Conservation (phyloP, 768 basidiomycete genomes). For the Favolaschia claudopus region DNA sequence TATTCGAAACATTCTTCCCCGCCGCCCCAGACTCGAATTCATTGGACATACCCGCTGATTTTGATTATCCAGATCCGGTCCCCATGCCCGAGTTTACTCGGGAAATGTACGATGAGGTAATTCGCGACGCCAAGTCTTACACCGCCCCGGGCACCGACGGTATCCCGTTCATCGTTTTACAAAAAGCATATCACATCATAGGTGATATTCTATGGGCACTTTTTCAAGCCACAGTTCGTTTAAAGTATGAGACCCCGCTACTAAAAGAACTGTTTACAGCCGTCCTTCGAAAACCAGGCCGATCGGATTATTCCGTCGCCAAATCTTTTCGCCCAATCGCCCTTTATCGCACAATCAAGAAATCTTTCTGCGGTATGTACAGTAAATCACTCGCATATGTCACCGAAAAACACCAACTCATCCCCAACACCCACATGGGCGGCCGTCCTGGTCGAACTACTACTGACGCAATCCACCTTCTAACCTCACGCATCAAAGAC, state of each 20-base stretch:
- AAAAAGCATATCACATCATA: not conserved
- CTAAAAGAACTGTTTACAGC: constrained; percentile 27
- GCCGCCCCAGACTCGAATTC: not conserved
- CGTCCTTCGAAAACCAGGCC: constrained; percentile 32
- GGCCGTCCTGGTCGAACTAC: constrained; percentile 22
- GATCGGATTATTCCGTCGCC: constrained; percentile 28
- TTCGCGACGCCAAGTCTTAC: not conserved
- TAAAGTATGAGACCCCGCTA: constrained; percentile 5
- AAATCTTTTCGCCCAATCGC: constrained; percentile 34
- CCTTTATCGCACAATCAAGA: constrained; percentile 25
- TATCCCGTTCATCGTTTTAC: constrained; percentile 1
- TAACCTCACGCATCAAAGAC: not conserved
- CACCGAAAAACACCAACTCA: constrained; percentile 15
- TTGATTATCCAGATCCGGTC: not conserved
- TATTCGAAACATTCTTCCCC: not conserved
- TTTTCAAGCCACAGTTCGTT: not conserved
- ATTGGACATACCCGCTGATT: not conserved
- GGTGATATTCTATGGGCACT: not conserved
- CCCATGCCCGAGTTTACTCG: not conserved
- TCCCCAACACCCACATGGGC: constrained; percentile 25
- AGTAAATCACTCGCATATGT: constrained; percentile 16
- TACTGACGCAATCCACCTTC: constrained; percentile 8
- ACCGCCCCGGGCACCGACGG: not conserved
- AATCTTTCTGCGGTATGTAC: constrained; percentile 22
- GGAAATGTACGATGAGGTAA: not conserved